Evolutionary conservation across 108 stramenopile genomes (phyloP), one percentile per base, ranked within the genome.

Genomic region (Asterionellopsis glacialis): DNA sequence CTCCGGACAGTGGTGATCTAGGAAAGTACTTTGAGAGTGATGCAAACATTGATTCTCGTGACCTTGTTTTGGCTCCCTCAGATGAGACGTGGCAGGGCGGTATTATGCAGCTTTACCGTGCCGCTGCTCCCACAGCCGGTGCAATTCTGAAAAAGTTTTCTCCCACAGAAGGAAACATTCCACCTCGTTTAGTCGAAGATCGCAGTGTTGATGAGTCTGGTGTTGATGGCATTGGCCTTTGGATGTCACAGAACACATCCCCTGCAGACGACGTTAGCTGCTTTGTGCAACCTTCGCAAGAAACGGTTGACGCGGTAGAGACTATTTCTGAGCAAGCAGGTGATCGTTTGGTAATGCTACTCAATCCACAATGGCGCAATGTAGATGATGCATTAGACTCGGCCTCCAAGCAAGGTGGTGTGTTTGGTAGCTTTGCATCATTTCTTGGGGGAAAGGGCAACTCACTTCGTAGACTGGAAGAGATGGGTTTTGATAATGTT

Each of bases 71-170:
- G 47, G 87, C 83, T 0, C 93, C 93, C 0, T 72, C 84, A 2
- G 93, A 95, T 63, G 93, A 95, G 69, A 75, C 74, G 23, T 95
- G 93, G 93, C 90, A 91, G 61, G 93, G 93, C n/a, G 93, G 93
- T 2, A 91, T 87, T 24, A 88, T 90, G 88, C 93, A 95, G 64
- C 57, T 93, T 11, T 93, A 93, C 45, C 74, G 88, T 26, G 74
- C 86, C 1, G 80, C 82, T n/a, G 65, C 82, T 6, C 85, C 83
- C 3, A 81, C 85, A 12, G 54, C 67, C 11, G 59, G 73, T 58
- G 80, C 81, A 57, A 82, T 89, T 28, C 40, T 93, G 51, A 60
- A 79, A 52, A 60, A 65, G 39, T 52, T 47, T 16, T 58, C 73
- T 5, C 55, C 71, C 28, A 16, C 76, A 55, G 49, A 14, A 12